phyloP scores from a whole-genome alignment of 805 yeast species.

The Jamesozyma lodderae region DNA sequence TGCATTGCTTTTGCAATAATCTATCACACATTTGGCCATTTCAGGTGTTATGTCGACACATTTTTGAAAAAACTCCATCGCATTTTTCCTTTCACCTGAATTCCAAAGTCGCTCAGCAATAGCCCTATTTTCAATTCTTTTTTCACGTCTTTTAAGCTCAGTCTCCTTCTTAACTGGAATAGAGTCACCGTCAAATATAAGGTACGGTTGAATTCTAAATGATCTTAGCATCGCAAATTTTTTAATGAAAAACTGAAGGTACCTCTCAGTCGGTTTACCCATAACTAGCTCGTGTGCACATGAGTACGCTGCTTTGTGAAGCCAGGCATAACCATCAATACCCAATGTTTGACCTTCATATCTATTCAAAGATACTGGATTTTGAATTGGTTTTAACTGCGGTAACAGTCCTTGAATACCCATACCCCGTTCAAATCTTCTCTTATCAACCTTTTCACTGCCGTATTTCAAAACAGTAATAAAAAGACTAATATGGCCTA shows the following conservation, averaged over 20 bases:
- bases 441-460: neutral
- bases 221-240: slow-evolving; percentile 54
- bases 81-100: slow-evolving; percentile 49
- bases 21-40: slow-evolving; percentile 83
- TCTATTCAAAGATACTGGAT: slow-evolving; percentile 44
- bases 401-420: slow-evolving; percentile 80
- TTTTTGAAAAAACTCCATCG: slow-evolving; percentile 62
- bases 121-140: slow-evolving; percentile 48
- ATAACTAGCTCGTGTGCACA: slow-evolving; percentile 78
- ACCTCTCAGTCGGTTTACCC: slow-evolving; percentile 61
- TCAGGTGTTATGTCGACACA: slow-evolving; percentile 82
- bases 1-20: slow-evolving; percentile 46
- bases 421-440: slow-evolving; percentile 36
- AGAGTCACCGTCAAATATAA: slow-evolving; percentile 90
- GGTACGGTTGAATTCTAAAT: slow-evolving; percentile 68
- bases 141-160: slow-evolving; percentile 51
- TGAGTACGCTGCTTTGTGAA: slow-evolving; percentile 73
- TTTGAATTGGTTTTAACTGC: slow-evolving; percentile 66
- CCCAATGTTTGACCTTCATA: slow-evolving; percentile 74
- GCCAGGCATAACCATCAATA: slow-evolving; percentile 96
- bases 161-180: slow-evolving; percentile 72
- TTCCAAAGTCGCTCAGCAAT: slow-evolving; percentile 45
- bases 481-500: too few species aligned
- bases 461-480: too few species aligned
- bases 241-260: slow-evolving; percentile 59